Evolutionary conservation across 257 asterid species (phyloP).

Genomic region (Salvia splendens): DNA sequence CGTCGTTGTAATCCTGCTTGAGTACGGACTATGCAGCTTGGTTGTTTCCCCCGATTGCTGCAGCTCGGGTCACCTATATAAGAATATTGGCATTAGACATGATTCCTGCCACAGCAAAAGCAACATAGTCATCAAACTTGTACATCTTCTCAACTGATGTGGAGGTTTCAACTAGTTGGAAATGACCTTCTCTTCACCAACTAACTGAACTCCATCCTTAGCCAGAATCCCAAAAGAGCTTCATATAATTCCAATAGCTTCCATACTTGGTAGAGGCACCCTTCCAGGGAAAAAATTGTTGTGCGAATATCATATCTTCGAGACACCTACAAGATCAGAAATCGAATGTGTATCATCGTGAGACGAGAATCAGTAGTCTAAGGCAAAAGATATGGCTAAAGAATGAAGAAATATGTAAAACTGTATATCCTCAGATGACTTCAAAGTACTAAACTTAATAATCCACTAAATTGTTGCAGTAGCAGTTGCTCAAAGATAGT

Average conservation of each 20-base stretch:
- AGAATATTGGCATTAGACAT: no score
- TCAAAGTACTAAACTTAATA: no score
- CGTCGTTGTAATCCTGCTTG: conserved; percentile 73
- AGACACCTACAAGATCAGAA: conserved; percentile 43
- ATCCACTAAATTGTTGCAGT: no score
- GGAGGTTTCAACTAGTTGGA: conserved; percentile 67
- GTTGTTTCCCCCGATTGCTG: conserved; percentile 69
- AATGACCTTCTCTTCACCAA: conserved; percentile 66
- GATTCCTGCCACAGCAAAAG: conserved; percentile 67
- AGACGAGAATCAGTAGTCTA: conserved; percentile 15
- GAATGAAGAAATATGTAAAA: neutral
- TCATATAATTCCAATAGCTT: conserved; percentile 54
- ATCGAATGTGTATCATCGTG: neutral
- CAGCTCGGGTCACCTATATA: conserved; percentile 70
- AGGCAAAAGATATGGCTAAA: neutral
- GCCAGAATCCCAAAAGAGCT: conserved; percentile 42
- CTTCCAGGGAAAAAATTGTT: conserved; percentile 65
- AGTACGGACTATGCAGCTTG: conserved; percentile 70
- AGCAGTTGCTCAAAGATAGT: no score
- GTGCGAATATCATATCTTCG: conserved; percentile 73
- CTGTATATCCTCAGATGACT: no score
- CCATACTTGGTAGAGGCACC: conserved; percentile 76
- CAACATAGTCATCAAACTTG: conserved; percentile 65
- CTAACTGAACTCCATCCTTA: conserved; percentile 60
- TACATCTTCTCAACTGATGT: conserved; percentile 67